These are phyloP conservation scores for Ceriops tagal DNA, from an alignment of 345 rosid species.

Conservation along the genomic window DNA sequence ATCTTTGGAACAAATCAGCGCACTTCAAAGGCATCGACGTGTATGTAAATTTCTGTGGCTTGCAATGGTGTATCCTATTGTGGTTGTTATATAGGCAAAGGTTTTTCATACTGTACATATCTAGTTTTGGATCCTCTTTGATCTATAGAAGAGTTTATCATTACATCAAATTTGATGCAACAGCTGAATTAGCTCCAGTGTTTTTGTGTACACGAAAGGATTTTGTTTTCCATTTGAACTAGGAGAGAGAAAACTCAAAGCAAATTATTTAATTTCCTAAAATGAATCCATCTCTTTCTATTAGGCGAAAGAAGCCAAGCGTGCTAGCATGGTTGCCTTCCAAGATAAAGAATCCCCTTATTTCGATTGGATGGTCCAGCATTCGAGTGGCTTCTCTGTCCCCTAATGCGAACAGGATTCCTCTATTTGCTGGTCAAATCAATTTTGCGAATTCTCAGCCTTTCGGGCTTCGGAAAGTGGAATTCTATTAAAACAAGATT, in stretches of 20 bases:
- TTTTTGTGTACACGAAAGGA: neutral
- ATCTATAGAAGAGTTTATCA: slow-evolving; percentile 4
- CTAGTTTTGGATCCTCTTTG: neutral
- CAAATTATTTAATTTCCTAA: neutral
- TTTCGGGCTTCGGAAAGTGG: slow-evolving; percentile 16
- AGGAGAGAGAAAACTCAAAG: neutral
- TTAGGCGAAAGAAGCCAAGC: neutral
- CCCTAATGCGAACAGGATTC: slow-evolving; percentile 8
- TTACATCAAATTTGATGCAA: slow-evolving; percentile 12
- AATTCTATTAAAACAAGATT: neutral
- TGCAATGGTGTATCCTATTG: neutral
- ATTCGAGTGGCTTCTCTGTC: neutral
- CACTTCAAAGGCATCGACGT: slow-evolving; percentile 82
- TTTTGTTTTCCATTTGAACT: neutral
- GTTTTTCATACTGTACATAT: slow-evolving; percentile 30
- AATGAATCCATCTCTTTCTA: neutral
- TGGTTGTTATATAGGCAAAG: neutral
- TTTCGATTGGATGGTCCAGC: slow-evolving; percentile 16
- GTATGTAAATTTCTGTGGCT: slow-evolving; percentile 24
- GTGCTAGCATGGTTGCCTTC: neutral
- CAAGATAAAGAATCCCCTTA: slow-evolving; percentile 12
- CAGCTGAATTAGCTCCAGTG: neutral
- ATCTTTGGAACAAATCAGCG: slow-evolving; percentile 81
- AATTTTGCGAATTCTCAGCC: slow-evolving; percentile 4
- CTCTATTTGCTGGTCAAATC: slow-evolving; percentile 5